These are phyloP conservation scores for Biancaea sappan DNA, from an alignment of 306 rosid genomes.

Conservation along the genomic window DNA sequence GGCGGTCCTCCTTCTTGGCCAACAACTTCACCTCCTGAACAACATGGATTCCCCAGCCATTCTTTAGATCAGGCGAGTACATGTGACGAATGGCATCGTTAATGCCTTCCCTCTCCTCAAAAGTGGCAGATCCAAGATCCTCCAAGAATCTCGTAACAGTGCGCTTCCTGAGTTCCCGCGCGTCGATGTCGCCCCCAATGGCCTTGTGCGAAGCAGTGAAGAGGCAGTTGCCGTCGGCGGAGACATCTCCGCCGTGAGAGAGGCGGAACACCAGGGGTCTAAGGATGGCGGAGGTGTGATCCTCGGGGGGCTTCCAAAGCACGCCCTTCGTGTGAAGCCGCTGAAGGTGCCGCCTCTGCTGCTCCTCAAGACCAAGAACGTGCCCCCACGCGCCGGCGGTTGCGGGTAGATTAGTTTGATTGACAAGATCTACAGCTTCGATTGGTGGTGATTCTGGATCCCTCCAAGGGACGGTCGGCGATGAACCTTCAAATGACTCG, in stretches of 20 bases:
- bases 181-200: slow-evolving; percentile 63
- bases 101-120: slow-evolving; percentile 54
- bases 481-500: slow-evolving; percentile 62
- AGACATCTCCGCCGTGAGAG: slow-evolving; percentile 89
- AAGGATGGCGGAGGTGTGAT: slow-evolving; percentile 33
- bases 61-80: slow-evolving; percentile 84
- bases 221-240: slow-evolving; percentile 85
- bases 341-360: slow-evolving; percentile 80
- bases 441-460: slow-evolving; percentile 46
- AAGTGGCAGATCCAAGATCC: slow-evolving; percentile 65
- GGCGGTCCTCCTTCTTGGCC: slow-evolving; percentile 84
- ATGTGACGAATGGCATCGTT: slow-evolving; percentile 71
- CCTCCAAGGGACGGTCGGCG: slow-evolving; percentile 67
- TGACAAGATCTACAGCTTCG: slow-evolving; percentile 62
- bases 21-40: slow-evolving; percentile 89
- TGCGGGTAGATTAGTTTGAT: slow-evolving; percentile 29
- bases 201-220: slow-evolving; percentile 91
- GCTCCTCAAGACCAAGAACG: slow-evolving; percentile 82
- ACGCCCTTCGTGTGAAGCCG: slow-evolving; percentile 77
- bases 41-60: slow-evolving; percentile 90
- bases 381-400: slow-evolving; percentile 64
- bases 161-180: slow-evolving; percentile 70
- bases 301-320: slow-evolving; percentile 78
- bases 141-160: slow-evolving; percentile 73
- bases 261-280: slow-evolving; percentile 78